Evolutionary conservation across 2,329 filamentous ascomycete genomes (phyloP).

Genomic region (Xylariaceae sp.): DNA sequence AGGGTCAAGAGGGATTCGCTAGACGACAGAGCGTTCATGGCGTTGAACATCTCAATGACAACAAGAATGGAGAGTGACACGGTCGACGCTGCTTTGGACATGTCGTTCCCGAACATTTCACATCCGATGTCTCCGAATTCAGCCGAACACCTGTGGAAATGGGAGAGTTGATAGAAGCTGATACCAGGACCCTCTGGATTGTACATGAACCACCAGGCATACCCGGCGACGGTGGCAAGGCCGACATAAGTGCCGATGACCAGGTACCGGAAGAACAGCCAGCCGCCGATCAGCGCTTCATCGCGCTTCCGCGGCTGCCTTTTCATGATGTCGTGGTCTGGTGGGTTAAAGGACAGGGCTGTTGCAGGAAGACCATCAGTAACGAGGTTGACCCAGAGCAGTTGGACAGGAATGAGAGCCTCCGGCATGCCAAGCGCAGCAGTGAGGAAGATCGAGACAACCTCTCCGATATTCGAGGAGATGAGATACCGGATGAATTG

Average conservation of each 20-base stretch:
- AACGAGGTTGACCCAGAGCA: conserved; percentile 98
- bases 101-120: conserved; percentile 84
- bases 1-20: conserved; percentile 92
- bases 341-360: conserved; percentile 94
- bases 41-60: conserved; percentile 99
- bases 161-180: conserved; percentile 81
- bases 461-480: conserved; percentile 98
- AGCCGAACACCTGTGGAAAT: conserved; percentile 90
- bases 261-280: conserved; percentile 97
- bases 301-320: conserved; percentile 88
- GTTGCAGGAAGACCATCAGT: conserved; percentile 97
- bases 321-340: conserved; percentile 98
- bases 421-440: conserved; percentile 97
- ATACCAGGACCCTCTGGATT: conserved; percentile 89
- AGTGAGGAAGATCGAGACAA: conserved; percentile 98
- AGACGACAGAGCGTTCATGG: conserved; percentile 95
- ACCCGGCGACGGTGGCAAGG: conserved; percentile 90
- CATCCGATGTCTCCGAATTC: conserved; percentile 90
- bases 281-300: conserved; percentile 88
- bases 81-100: conserved; percentile 88
- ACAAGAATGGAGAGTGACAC: conserved; percentile 90
- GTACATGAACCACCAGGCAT: conserved; percentile 99
- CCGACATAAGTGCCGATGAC: conserved; percentile 96
- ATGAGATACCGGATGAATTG: conserved; percentile 99
- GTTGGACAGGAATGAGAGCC: conserved; percentile 92